phyloP scores from a whole-genome alignment of 1,284 basidiomycete species.

The Grifola frondosa region DNA sequence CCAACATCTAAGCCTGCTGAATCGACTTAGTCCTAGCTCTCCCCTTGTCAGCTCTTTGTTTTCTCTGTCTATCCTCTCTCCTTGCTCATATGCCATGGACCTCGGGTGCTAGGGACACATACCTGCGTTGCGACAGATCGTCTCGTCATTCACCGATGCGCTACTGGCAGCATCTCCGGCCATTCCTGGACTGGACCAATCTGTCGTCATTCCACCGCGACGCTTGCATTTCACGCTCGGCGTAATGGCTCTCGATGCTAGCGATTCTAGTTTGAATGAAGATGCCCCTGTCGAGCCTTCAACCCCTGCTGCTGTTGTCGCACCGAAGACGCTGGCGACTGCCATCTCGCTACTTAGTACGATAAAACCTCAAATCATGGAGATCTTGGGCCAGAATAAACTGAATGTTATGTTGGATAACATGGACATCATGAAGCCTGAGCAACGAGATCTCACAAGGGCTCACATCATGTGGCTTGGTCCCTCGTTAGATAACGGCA shows the following conservation, averaged over 20 bases:
- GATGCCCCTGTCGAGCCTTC: neutral
- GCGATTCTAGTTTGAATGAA: neutral
- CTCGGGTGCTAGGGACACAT: conserved; percentile 49
- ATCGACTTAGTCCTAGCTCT: conserved; percentile 22
- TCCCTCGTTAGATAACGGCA: conserved; percentile 34
- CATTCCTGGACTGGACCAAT: conserved; percentile 56
- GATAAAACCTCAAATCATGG: conserved; percentile 44
- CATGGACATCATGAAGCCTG: conserved; percentile 53
- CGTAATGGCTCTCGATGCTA: conserved; percentile 54
- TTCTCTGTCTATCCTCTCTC: neutral
- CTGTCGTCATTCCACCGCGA: conserved; percentile 59
- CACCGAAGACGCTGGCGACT: conserved; percentile 37
- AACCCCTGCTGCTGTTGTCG: neutral
- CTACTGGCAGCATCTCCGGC: conserved; percentile 36
- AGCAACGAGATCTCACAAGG: conserved; percentile 35
- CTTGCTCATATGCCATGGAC: neutral
- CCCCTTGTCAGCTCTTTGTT: conserved; percentile 13
- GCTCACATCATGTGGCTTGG: conserved; percentile 63
- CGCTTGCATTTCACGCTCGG: conserved; percentile 70
- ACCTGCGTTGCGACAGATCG: conserved; percentile 36
- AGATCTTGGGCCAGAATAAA: conserved; percentile 20
- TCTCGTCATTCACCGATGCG: conserved; percentile 46
- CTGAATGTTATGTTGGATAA: conserved; percentile 47
- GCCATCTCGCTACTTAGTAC: conserved; percentile 50
- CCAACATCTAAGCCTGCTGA: neutral